Percentiles rank a stretch among this genome's conserved stretches.
Evolutionary conservation across 2,329 filamentous ascomycete genomes (phyloP).

Genomic region (Paracamarosporium sp.): DNA sequence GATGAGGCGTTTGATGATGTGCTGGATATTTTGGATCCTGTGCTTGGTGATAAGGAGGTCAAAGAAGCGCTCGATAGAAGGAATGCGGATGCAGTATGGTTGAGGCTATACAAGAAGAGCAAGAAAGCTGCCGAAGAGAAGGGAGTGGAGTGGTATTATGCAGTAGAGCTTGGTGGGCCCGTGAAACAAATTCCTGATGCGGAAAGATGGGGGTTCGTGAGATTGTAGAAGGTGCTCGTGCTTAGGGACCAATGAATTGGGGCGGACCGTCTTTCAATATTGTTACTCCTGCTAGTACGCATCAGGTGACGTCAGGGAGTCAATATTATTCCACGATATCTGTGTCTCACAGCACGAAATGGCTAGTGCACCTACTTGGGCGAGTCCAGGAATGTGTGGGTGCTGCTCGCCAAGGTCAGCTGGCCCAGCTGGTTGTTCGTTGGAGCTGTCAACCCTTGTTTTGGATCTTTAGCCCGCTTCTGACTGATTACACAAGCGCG

Average conservation of each 20-base stretch:
- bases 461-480: too few species aligned
- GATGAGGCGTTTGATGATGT: conserved; percentile 76
- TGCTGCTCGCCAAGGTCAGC: too few species aligned
- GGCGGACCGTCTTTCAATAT: too few species aligned
- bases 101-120: conserved; percentile 47
- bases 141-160: background rate
- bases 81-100: conserved; percentile 81
- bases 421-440: too few species aligned
- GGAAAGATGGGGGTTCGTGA: background rate
- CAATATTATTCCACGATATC: too few species aligned
- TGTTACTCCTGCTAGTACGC: too few species aligned
- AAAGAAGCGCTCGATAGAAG: conserved; percentile 65
- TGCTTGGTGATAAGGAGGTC: conserved; percentile 53
- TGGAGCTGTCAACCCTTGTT: too few species aligned
- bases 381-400: background rate
- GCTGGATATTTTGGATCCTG: conserved; percentile 63
- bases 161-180: background rate
- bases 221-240: background rate
- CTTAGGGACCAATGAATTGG: too few species aligned
- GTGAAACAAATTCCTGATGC: background rate
- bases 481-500: too few species aligned
- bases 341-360: too few species aligned
- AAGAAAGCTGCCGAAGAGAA: background rate
- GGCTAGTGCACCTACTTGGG: background rate
- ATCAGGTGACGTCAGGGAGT: too few species aligned